These are phyloP conservation scores for Oryza rufipogon DNA, from an alignment of 176 grass and related monocot genomes.

Conservation along the genomic window DNA sequence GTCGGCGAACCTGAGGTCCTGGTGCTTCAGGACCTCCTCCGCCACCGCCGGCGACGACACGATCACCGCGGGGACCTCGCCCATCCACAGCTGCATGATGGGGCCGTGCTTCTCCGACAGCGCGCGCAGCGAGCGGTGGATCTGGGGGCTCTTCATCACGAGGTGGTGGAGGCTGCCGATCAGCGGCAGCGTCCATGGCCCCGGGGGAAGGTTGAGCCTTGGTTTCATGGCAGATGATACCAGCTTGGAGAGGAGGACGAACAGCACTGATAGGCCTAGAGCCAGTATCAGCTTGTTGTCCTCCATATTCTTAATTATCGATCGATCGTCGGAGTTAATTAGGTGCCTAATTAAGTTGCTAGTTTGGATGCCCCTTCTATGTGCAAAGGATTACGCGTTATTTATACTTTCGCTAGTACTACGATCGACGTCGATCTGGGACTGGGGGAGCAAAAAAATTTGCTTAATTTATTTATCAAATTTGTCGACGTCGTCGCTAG, in stretches of 20 bases:
- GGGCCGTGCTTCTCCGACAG: conserved; percentile 20
- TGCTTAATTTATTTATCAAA: no score
- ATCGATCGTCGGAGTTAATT: no score
- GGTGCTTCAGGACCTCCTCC: neutral
- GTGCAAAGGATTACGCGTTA: no score
- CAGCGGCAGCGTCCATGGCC: conserved; percentile 36
- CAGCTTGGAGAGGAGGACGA: conserved; percentile 20
- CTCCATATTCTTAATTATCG: no score
- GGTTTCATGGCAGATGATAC: neutral
- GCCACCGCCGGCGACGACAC: conserved; percentile 16
- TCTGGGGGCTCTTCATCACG: neutral
- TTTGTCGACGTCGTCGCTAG: no score
- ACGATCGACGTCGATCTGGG: no score
- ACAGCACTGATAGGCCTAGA: neutral
- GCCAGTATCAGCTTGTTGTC: neutral
- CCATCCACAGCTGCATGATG: conserved; percentile 17
- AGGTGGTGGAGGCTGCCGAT: conserved; percentile 35
- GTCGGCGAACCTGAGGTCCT: conserved; percentile 2
- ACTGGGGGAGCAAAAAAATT: no score
- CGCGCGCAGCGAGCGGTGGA: neutral
- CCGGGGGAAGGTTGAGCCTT: neutral
- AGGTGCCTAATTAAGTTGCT: no score
- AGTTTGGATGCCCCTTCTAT: no score
- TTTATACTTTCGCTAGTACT: no score
- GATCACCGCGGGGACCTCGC: conserved; percentile 23